Evolutionary conservation across 352 stramenopile genomes (phyloP).

Genomic region (Globisporangium ultimum): DNA sequence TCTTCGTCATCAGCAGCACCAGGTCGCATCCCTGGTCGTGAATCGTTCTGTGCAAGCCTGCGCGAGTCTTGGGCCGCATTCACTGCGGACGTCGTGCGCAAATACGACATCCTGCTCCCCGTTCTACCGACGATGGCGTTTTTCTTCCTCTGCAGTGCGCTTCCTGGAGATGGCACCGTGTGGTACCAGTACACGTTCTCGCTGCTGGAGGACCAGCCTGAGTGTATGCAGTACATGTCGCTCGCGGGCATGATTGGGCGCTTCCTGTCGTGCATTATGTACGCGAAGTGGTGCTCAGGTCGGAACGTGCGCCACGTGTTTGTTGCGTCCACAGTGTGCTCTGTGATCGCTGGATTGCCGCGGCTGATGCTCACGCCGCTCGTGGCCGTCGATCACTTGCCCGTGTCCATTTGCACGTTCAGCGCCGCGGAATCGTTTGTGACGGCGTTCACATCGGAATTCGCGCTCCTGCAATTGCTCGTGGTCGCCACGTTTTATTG

Average conservation of each 20-base stretch:
- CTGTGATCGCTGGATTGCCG: slow-evolving; percentile 55
- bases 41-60: slow-evolving; percentile 14
- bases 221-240: slow-evolving; percentile 74
- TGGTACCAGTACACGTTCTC: slow-evolving; percentile 85
- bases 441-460: slow-evolving; percentile 74
- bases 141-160: slow-evolving; percentile 77
- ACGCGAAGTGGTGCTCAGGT: slow-evolving; percentile 63
- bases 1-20: too few relatives aligned
- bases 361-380: slow-evolving; percentile 62
- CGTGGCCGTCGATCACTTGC: slow-evolving; percentile 22
- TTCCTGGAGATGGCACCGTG: slow-evolving; percentile 56
- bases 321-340: slow-evolving; percentile 68
- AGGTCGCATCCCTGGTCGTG: neutral
- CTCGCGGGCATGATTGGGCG: slow-evolving; percentile 64
- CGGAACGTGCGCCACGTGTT: slow-evolving; percentile 72
- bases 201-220: slow-evolving; percentile 45
- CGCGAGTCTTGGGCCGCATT: slow-evolving; percentile 39
- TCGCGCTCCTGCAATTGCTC: slow-evolving; percentile 76
- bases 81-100: slow-evolving; percentile 38
- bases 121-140: slow-evolving; percentile 74
- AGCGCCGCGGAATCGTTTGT: slow-evolving; percentile 66
- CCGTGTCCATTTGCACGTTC: slow-evolving; percentile 70
- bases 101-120: slow-evolving; percentile 44
- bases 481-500: slow-evolving; percentile 85
- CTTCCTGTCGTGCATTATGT: slow-evolving; percentile 73